phyloP scores from a whole-genome alignment of 805 yeast species.

The Saccharomycopsis fibuligera region DNA sequence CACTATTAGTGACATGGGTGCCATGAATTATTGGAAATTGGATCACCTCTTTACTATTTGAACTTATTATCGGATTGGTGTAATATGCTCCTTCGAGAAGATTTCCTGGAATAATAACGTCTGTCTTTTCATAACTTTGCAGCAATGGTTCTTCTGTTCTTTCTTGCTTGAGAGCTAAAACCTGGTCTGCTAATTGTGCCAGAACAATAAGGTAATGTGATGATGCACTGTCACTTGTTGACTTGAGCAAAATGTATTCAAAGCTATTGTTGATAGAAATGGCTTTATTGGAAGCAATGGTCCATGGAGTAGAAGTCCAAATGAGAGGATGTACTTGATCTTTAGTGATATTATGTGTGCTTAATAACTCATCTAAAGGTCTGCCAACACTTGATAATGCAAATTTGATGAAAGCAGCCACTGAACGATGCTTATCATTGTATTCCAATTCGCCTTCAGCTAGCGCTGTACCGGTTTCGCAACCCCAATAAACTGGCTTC shows the following conservation, averaged over 20 bases:
- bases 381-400: constrained; percentile 32
- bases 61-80: constrained; percentile 45
- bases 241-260: constrained; percentile 46
- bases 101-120: constrained; percentile 34
- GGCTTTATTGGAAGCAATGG: constrained; percentile 81
- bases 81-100: constrained; percentile 40
- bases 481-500: constrained; percentile 97
- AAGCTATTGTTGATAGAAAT: constrained; percentile 60
- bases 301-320: constrained; percentile 99
- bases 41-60: constrained; percentile 21
- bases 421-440: constrained; percentile 60
- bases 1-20: constrained; percentile 66
- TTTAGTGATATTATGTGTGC: not conserved
- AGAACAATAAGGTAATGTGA: constrained; percentile 54
- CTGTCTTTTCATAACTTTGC: constrained; percentile 22
- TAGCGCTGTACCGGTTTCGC: constrained; percentile 86
- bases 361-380: not conserved
- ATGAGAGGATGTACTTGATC: constrained; percentile 40
- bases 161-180: constrained; percentile 30
- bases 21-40: constrained; percentile 66
- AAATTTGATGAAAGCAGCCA: constrained; percentile 63
- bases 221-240: constrained; percentile 23
- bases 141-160: constrained; percentile 13
- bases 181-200: constrained; percentile 35
- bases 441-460: constrained; percentile 97